Percentiles rank a stretch among this genome's conserved stretches.
phyloP scores from a whole-genome alignment of 2,329 filamentous ascomycete species.

The Clonostachys solani region DNA sequence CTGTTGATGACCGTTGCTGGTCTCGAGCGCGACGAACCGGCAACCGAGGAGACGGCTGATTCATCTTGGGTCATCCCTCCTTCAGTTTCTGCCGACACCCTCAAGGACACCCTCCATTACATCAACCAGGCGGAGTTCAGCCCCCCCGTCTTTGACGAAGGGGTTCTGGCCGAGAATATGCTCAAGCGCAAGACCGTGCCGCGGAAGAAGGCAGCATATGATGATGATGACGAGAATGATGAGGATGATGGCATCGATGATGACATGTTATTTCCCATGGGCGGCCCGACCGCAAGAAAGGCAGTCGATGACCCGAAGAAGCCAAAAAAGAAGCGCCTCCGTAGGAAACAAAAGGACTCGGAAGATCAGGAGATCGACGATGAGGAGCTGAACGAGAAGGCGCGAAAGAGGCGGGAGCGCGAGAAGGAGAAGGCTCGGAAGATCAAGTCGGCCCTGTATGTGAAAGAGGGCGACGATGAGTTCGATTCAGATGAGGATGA shows the following conservation, averaged over 20 bases:
- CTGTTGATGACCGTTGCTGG: conserved; percentile 77
- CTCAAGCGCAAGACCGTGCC: conserved; percentile 65
- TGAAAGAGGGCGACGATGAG: conserved; percentile 84
- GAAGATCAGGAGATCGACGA: conserved; percentile 49
- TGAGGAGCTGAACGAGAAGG: conserved; percentile 60
- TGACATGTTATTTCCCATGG: conserved; percentile 64
- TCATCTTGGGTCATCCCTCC: conserved; percentile 76
- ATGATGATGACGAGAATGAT: conserved; percentile 64
- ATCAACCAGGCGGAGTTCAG: conserved; percentile 77
- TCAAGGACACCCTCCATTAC: conserved; percentile 65
- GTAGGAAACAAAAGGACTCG: conserved; percentile 41
- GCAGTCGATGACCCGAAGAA: conserved; percentile 53
- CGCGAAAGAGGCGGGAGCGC: conserved; percentile 57
- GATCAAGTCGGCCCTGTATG: conserved; percentile 80
- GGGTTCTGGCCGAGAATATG: conserved; percentile 69
- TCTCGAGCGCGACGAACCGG: conserved; percentile 53
- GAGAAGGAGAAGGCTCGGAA: conserved; percentile 73
- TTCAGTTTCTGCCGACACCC: conserved; percentile 54
- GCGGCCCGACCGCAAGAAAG: conserved; percentile 57
- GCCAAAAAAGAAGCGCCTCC: conserved; percentile 33
- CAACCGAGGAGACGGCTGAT: conserved; percentile 66
- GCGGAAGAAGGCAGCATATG: conserved; percentile 58
- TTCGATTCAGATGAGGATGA: conserved; percentile 67
- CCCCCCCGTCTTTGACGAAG: conserved; percentile 74
- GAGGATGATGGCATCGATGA: conserved; percentile 31